Evolutionary conservation across 768 basidiomycete genomes (phyloP), one percentile per base, ranked within the genome.

Genomic region (Zangia roseola): DNA sequence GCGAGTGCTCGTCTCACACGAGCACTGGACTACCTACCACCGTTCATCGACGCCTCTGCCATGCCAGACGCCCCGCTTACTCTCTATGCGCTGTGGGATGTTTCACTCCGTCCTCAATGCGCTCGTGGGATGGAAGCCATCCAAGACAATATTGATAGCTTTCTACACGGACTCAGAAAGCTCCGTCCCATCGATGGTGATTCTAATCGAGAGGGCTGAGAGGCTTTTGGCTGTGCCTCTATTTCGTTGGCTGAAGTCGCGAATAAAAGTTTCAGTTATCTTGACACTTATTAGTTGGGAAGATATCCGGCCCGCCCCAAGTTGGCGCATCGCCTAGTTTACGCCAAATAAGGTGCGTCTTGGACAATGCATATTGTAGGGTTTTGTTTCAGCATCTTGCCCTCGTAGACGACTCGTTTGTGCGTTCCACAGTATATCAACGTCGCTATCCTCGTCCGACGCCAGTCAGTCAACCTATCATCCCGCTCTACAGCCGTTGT

Each of bases 291-390:
- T 79, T 8, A 73, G 74, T 13, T 91, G 90, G 89, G 80, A 83
- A 44, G 81, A 87, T 49, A 76, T 89, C 41, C 77, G 80, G n/a
- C 88, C 87, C 2, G 65, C 42, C 79, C 86, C n/a, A n/a, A n/a
- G n/a, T 3, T 83, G 87, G 21, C 60, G 89, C 85, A 6, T 77
- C 87, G 3, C 81, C 83, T 1, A 86, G 88, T 56, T 90, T 90
- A 0, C 0, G 68, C 69, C 23, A 88, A 83, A 71, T 73, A 82
- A 73, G 75, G 88, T 82, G 52, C 17, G 74, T 62, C 19, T 52
- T n/a, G 28, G 21, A 3, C 20, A 28, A 10, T 4, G 16, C 26
- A n/a, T n/a, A n/a, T n/a, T n/a, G n/a, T n/a, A 13, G 1, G 1
- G 3, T 21, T 40, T 45, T 19, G 14, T 14, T 45, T 35, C 17